Conservation (phyloP, 2,329 filamentous ascomycete species). For the Fusarium sp. region DNA sequence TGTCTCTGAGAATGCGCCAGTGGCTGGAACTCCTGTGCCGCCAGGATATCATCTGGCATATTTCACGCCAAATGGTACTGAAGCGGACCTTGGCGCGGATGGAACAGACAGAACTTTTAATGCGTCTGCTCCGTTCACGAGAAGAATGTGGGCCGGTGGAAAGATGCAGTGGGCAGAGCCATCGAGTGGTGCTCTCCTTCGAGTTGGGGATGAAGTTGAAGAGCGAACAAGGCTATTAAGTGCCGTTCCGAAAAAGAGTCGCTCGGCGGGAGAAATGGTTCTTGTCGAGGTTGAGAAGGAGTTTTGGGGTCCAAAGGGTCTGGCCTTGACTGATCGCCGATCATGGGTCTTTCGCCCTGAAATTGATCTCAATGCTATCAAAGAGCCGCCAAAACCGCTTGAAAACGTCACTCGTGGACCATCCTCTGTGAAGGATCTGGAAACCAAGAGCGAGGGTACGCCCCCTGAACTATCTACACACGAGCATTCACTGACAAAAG, state of each 20-base stretch:
- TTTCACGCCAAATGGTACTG: slow-evolving; percentile 69
- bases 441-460: slow-evolving; percentile 18
- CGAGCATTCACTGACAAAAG: neutral
- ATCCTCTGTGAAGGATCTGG: slow-evolving; percentile 44
- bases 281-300: slow-evolving; percentile 74
- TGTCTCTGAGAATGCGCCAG: slow-evolving; percentile 53
- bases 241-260: slow-evolving; percentile 66
- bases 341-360: slow-evolving; percentile 60
- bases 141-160: slow-evolving; percentile 77
- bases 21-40: slow-evolving; percentile 62
- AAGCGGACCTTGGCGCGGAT: slow-evolving; percentile 67
- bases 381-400: slow-evolving; percentile 34
- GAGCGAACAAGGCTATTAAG: slow-evolving; percentile 68
- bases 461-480: neutral
- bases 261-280: slow-evolving; percentile 70
- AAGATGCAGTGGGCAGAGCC: slow-evolving; percentile 61
- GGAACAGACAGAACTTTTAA: slow-evolving; percentile 73
- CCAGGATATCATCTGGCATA: slow-evolving; percentile 73
- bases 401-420: slow-evolving; percentile 32
- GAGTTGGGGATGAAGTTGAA: slow-evolving; percentile 65
- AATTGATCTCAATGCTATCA: slow-evolving; percentile 37
- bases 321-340: slow-evolving; percentile 67
- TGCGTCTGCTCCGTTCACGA: slow-evolving; percentile 68
- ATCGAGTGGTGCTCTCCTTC: slow-evolving; percentile 47
- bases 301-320: slow-evolving; percentile 62